These are phyloP conservation scores for Bassia scoparia DNA, from an alignment of 148 eudicot genomes.

Conservation along the genomic window DNA sequence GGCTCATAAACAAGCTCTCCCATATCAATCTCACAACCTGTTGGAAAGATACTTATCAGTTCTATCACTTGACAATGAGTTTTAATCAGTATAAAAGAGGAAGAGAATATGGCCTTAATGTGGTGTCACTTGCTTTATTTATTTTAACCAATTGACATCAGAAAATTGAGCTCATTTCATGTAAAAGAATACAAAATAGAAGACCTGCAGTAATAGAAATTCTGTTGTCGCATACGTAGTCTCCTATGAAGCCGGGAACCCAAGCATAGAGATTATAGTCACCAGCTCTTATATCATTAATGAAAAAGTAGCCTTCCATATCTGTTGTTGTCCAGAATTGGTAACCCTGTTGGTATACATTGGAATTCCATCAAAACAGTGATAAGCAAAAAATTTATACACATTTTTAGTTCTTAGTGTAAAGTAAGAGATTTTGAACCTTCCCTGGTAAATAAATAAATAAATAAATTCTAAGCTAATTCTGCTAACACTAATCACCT, in stretches of 20 bases:
- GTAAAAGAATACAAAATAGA: background rate
- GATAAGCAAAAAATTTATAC: background rate
- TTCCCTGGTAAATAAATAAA: too few relatives aligned
- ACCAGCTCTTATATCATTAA: slow-evolving; percentile 43
- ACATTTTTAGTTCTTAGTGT: too few relatives aligned
- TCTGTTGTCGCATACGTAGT: slow-evolving; percentile 31
- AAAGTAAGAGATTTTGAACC: too few relatives aligned
- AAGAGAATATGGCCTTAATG: too few relatives aligned
- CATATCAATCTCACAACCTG: slow-evolving; percentile 43
- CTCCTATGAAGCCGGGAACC: slow-evolving; percentile 63
- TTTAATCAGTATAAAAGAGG: too few relatives aligned
- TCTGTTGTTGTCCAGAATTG: slow-evolving; percentile 65
- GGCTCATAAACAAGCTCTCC: slow-evolving; percentile 54
- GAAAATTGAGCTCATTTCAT: background rate
- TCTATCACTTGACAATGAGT: too few relatives aligned
- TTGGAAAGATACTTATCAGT: background rate
- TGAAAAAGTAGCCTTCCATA: slow-evolving; percentile 47
- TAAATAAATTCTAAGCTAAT: background rate
- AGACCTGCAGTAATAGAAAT: slow-evolving; percentile 51
- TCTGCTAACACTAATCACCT: slow-evolving; percentile 34
- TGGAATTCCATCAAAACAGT: background rate
- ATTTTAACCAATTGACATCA: too few relatives aligned
- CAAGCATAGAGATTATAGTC: slow-evolving; percentile 51
- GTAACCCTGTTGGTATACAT: slow-evolving; percentile 51
- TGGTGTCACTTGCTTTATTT: too few relatives aligned